Base-by-base conservation (phyloP, 2,329 filamentous ascomycete genomes). In the Leptographium galeiforme region DNA sequence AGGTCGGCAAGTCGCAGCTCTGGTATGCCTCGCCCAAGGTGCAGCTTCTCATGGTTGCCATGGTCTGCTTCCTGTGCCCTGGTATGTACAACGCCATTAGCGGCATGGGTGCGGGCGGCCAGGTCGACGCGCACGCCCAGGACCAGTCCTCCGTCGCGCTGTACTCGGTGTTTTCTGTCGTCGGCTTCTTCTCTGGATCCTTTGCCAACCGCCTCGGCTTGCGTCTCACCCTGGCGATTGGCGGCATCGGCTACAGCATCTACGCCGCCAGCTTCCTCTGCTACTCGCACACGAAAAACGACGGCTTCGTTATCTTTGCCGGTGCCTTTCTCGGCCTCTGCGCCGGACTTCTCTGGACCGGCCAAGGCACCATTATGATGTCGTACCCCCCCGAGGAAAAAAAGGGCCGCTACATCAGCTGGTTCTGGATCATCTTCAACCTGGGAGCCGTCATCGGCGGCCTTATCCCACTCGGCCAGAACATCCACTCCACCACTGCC, bases 381-480 rank as follows among this genome's bases (percentile, higher is more conserved):
- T 82, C 86, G 40, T 95, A 95, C 66, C 89, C 89, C 2, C 74
- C 78, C 25, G 89, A 96, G 69, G 68, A 79, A 39, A 79, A 81
- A 58, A 95, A 95, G 74, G 90, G 90, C 45, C 82, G 84, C 55
- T 95, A 89, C 67, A 94, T 95, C 66, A 87, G 86, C 57, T 83
- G 81, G 71, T 95, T 95, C 70, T 95, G 90, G 90, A 82, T 89
- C 67, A 94, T 96, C 63, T 96, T 95, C 76, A 95, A 95, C 68
- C 68, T 90, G 55, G 90, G 90, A 61, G 89, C 83, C 61, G 89
- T 95, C 57, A 89, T 96, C 67, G 90, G 90, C 57, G 82, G 84
- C 63, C 68, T 83, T 62, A 86, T 89, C 57, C 84, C 84, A n/a
- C 77, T 89, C 7, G 85, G 77, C 57, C 77, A 87, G 67, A 87